Evolutionary conservation across 2,329 filamentous ascomycete species (phyloP), one percentile per base, ranked within the genome.

Genomic region (Aspergillus calidoustus): DNA sequence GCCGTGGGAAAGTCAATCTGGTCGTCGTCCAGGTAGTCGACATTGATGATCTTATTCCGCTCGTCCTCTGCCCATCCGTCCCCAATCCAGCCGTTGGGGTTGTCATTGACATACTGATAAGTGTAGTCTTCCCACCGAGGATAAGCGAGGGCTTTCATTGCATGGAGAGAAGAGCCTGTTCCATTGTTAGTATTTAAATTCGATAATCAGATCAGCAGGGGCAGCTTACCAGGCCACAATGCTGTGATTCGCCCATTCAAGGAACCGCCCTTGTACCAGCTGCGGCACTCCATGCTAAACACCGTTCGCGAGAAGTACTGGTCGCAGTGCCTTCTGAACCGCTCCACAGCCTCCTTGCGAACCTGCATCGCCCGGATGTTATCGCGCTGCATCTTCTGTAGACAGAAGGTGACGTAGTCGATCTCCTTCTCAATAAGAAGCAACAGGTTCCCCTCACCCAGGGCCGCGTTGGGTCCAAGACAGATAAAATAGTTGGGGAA

Each of bases 81-180:
- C 3, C 75, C 74, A 25, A 76, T 57, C 74, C 74, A 77, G 13
- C 71, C 70, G 25, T 64, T 66, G 0, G 68, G 65, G 25, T 76
- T 76, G 31, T 72, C 65, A 38, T 73, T 70, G n/a, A 73, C 60
- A 61, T 79, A 79, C 46, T 72, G 67, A 58, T 78, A 77, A 31
- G 73, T 68, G 57, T 70, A 78, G 61, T 78, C 76, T 54, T 79
- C 77, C 76, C 76, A 79, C 9, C 75, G 68, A 5, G 76, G 75
- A 43, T 74, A 66, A 4, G 68, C 64, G 15, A 78, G 65, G 3
- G 69, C 70, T 57, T 77, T 72, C 64, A 76, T 71, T 8, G 76
- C 71, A 62, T 79, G 76, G 25, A 79, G 68, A 3, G 76, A 76
- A 1, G 73, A 76, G 2, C 74, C 73, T 76, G 48, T 13, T 28